Conservation (phyloP, 1,139 yeast genomes). For the Kurtzmaniella quercitrusa region DNA sequence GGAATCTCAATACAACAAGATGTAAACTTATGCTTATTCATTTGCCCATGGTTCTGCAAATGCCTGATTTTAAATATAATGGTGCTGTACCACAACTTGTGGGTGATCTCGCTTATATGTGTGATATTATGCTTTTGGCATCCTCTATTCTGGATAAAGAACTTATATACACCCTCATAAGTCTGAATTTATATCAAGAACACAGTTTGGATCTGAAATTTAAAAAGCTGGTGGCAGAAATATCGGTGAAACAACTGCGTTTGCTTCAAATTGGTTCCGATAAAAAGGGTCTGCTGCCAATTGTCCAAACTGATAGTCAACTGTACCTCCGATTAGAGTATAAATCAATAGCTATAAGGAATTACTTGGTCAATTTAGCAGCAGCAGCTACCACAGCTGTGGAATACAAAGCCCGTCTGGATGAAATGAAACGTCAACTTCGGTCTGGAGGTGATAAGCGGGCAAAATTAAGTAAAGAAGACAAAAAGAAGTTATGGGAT, state of each 20-base stretch:
- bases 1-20: slow-evolving; percentile 46
- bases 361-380: slow-evolving; percentile 47
- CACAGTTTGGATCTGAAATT: slow-evolving; percentile 43
- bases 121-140: slow-evolving; percentile 39
- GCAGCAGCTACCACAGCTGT: slow-evolving; percentile 55
- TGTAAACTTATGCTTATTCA: slow-evolving; percentile 39
- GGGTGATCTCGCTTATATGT: slow-evolving; percentile 41
- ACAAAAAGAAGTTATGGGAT: slow-evolving; percentile 47
- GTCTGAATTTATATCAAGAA: slow-evolving; percentile 45
- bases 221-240: slow-evolving; percentile 48
- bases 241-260: slow-evolving; percentile 48
- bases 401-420: slow-evolving; percentile 42
- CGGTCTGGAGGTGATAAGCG: slow-evolving; percentile 23
- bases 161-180: slow-evolving; percentile 36
- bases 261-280: slow-evolving; percentile 35
- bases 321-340: slow-evolving; percentile 32
- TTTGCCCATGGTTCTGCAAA: slow-evolving; percentile 37
- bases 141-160: slow-evolving; percentile 44
- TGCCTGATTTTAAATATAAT: slow-evolving; percentile 33
- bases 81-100: slow-evolving; percentile 38
- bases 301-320: slow-evolving; percentile 21
- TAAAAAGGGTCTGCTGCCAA: neutral
- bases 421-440: slow-evolving; percentile 27
- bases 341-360: slow-evolving; percentile 46
- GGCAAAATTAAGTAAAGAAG: slow-evolving; percentile 37